Evolutionary conservation across 164 flowering plant genomes (phyloP).

Genomic region (Vitis rupestris): DNA sequence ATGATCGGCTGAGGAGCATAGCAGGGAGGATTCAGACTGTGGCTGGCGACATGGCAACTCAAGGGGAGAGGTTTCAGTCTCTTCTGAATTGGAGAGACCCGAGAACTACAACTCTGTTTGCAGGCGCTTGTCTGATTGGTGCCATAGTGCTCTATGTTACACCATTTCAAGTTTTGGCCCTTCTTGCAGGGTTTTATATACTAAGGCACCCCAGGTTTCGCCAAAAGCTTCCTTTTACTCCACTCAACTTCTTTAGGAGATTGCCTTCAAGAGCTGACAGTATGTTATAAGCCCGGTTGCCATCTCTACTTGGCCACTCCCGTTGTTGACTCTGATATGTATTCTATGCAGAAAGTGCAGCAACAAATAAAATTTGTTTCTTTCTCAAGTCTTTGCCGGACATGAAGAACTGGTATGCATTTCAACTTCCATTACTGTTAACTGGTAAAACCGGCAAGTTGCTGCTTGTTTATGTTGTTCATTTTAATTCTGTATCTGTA

Average conservation of each 20-base stretch:
- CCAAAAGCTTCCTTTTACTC: slow-evolving; percentile 62
- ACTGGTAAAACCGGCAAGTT: no score
- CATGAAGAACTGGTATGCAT: no score
- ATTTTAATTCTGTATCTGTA: no score
- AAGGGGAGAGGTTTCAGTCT: slow-evolving; percentile 75
- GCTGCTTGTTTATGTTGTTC: no score
- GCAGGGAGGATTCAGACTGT: slow-evolving; percentile 77
- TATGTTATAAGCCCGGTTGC: slow-evolving; percentile 38
- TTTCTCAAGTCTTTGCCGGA: no score
- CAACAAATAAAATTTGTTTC: no score
- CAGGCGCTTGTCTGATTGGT: slow-evolving; percentile 56
- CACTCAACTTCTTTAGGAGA: slow-evolving; percentile 67
- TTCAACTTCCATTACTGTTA: no score
- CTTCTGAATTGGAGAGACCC: slow-evolving; percentile 82
- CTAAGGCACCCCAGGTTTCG: slow-evolving; percentile 78
- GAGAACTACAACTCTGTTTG: slow-evolving; percentile 62
- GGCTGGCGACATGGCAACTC: slow-evolving; percentile 74
- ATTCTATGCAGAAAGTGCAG: no score
- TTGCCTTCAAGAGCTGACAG: slow-evolving; percentile 71
- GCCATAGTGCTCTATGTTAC: slow-evolving; percentile 67
- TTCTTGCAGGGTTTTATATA: slow-evolving; percentile 49
- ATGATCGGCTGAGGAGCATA: slow-evolving; percentile 68
- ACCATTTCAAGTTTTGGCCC: slow-evolving; percentile 60
- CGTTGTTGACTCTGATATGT: no score
- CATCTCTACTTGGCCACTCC: no score